Conservation (phyloP, 306 rosid species). For the Lagenaria siceraria region DNA sequence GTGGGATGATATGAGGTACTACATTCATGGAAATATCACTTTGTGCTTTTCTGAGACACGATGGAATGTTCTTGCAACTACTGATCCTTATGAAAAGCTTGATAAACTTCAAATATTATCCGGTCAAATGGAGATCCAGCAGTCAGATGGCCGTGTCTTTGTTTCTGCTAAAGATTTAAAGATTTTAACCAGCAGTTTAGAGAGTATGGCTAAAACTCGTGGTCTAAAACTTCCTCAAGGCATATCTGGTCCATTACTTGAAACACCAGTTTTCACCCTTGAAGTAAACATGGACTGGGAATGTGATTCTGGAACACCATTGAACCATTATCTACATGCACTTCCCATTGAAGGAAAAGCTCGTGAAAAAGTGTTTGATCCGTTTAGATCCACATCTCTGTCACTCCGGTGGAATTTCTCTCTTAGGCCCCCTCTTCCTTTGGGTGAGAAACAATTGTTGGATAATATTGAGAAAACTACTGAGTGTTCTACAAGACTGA, state of each 20-base stretch:
- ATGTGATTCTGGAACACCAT: constrained; percentile 81
- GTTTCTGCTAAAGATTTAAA: constrained; percentile 68
- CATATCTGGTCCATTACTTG: constrained; percentile 57
- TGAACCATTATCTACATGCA: constrained; percentile 85
- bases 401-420: constrained; percentile 87
- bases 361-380: constrained; percentile 77
- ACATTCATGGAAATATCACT: constrained; percentile 78
- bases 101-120: constrained; percentile 70
- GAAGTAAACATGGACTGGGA: constrained; percentile 95
- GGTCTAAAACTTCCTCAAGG: constrained; percentile 77
- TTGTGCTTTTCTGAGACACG: constrained; percentile 56
- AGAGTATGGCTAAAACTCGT: constrained; percentile 67
- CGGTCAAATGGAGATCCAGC: constrained; percentile 67
- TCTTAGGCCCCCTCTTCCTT: constrained; percentile 46
- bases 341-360: constrained; percentile 74
- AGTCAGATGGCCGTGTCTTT: constrained; percentile 76
- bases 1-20: constrained; percentile 99
- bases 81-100: constrained; percentile 94
- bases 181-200: constrained; percentile 74
- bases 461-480: constrained; percentile 42
- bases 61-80: constrained; percentile 67
- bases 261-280: constrained; percentile 65
- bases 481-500: constrained; percentile 53
- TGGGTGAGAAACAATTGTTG: constrained; percentile 29
- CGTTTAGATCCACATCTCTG: constrained; percentile 84